A percentile compares a stretch with the other conserved stretches of the same genome.
phyloP scores from a whole-genome alignment of 1,284 basidiomycete genomes.

The Moniliella sp. region DNA sequence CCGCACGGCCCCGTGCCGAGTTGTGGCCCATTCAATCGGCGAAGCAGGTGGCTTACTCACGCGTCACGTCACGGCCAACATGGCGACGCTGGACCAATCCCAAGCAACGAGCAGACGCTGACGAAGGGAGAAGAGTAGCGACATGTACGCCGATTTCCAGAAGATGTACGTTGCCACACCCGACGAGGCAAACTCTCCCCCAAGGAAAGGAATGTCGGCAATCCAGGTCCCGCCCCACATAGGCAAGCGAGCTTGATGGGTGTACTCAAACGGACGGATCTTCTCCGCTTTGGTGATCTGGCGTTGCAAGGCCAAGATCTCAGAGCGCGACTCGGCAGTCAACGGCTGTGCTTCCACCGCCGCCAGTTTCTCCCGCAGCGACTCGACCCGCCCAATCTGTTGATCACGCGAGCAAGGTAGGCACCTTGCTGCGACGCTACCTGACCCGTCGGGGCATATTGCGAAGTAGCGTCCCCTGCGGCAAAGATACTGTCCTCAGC shows the following conservation, averaged over 20 bases:
- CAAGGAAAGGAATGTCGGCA: conserved; percentile 22
- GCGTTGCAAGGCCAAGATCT: conserved; percentile 11
- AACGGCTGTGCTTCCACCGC: conserved; percentile 10
- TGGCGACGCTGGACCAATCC: conserved; percentile 23
- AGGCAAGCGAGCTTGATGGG: conserved; percentile 21
- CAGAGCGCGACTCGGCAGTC: conserved; percentile 4
- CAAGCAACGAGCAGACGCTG: conserved; percentile 17
- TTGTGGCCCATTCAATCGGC: too few relatives aligned
- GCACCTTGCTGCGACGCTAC: conserved; percentile 80
- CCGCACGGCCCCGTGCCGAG: too few relatives aligned
- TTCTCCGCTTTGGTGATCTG: conserved; percentile 16
- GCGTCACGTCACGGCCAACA: too few relatives aligned
- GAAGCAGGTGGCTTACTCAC: too few relatives aligned
- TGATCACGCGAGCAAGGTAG: conserved; percentile 66
- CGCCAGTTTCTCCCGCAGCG: conserved; percentile 42
- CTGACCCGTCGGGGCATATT: conserved; percentile 76
- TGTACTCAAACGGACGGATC: conserved; percentile 22
- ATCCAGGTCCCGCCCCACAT: conserved; percentile 21
- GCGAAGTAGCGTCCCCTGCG: conserved; percentile 41
- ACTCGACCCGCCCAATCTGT: conserved; percentile 58
- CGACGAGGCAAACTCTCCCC: conserved; percentile 4
- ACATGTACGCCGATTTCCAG: conserved; percentile 9
- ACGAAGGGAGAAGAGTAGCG: conserved; percentile 20
- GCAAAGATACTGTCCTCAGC: conserved; percentile 44
- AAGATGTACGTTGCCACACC: conserved; percentile 1